These are phyloP conservation scores for Cyclotella sp. DNA, from an alignment of 108 stramenopile genomes.

Conservation along the genomic window DNA sequence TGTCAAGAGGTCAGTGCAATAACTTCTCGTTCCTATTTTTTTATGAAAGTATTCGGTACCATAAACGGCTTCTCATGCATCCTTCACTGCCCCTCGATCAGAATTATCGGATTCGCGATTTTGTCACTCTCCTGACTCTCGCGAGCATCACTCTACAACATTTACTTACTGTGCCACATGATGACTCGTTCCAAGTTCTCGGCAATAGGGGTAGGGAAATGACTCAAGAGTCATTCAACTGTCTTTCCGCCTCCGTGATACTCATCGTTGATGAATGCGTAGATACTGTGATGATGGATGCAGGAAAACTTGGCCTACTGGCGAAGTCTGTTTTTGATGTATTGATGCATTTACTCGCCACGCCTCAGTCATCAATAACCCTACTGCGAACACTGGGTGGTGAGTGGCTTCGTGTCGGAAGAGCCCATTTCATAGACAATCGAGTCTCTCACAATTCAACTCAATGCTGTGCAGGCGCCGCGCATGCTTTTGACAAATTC, in stretches of 20 bases:
- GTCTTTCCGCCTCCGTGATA: conserved; percentile 81
- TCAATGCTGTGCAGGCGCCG: conserved; percentile 36
- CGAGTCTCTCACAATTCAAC: not conserved
- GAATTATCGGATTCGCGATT: conserved; percentile 64
- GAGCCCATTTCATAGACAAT: not conserved
- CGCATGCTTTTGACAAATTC: conserved; percentile 84
- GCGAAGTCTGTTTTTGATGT: conserved; percentile 71
- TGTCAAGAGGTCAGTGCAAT: conserved; percentile 49
- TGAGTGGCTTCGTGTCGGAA: conserved; percentile 15
- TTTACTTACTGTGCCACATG: conserved; percentile 56
- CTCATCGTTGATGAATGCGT: conserved; percentile 80
- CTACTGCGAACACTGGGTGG: conserved; percentile 83
- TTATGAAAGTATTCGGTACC: not conserved
- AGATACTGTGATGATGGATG: conserved; percentile 44
- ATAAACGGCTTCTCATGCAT: not conserved
- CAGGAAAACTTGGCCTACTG: conserved; percentile 60
- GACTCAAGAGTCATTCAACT: conserved; percentile 87
- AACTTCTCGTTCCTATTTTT: not conserved
- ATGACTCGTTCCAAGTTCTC: conserved; percentile 27
- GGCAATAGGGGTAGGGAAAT: conserved; percentile 53
- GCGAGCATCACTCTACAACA: conserved; percentile 75
- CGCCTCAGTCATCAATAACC: conserved; percentile 85
- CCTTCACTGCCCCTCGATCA: not conserved
- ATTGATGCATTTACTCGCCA: conserved; percentile 79
- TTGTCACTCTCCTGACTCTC: conserved; percentile 70